These are phyloP conservation scores for Chytriomyces sp. DNA, from an alignment of 192 early-diverging fungal genomes.

Conservation along the genomic window DNA sequence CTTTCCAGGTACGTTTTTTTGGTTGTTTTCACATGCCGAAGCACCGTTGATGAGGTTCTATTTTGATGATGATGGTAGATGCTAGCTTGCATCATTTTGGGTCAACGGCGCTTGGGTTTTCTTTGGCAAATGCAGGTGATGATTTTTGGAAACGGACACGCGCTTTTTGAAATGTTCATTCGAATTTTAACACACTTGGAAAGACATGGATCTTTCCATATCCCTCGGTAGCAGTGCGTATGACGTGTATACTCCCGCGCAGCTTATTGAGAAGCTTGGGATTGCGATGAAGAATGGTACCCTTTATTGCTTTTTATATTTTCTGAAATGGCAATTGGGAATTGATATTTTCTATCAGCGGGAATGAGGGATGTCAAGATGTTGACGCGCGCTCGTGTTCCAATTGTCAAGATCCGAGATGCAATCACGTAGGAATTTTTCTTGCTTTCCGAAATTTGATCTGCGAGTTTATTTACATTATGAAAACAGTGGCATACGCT, in stretches of 20 bases:
- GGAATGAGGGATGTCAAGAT: constrained; percentile 41
- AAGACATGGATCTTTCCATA: constrained; percentile 40
- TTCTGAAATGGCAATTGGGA: not conserved
- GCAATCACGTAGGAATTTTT: constrained; percentile 27
- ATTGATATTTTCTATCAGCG: not conserved
- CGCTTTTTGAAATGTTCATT: constrained; percentile 4
- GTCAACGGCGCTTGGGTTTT: constrained; percentile 37
- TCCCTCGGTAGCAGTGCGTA: constrained; percentile 12
- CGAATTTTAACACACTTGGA: not conserved
- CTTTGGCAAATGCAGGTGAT: constrained; percentile 34
- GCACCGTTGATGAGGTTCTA: not conserved
- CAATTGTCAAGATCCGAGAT: constrained; percentile 48
- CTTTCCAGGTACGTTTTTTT: constrained; percentile 27
- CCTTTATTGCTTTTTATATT: not conserved
- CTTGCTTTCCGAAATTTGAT: not conserved
- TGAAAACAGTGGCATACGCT: constrained; percentile 34
- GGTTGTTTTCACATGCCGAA: not conserved
- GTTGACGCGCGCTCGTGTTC: constrained; percentile 42
- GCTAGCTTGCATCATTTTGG: constrained; percentile 41
- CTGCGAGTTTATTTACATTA: not conserved
- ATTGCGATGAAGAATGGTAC: constrained; percentile 36
- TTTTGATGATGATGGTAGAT: constrained; percentile 15
- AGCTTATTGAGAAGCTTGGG: constrained; percentile 46
- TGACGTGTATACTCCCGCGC: constrained; percentile 20
- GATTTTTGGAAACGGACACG: not conserved